A percentile compares a stretch with the other conserved stretches of the same genome.
These are phyloP conservation scores for Emericellopsis atlantica DNA, from an alignment of 2,329 filamentous ascomycete genomes.

Conservation along the genomic window DNA sequence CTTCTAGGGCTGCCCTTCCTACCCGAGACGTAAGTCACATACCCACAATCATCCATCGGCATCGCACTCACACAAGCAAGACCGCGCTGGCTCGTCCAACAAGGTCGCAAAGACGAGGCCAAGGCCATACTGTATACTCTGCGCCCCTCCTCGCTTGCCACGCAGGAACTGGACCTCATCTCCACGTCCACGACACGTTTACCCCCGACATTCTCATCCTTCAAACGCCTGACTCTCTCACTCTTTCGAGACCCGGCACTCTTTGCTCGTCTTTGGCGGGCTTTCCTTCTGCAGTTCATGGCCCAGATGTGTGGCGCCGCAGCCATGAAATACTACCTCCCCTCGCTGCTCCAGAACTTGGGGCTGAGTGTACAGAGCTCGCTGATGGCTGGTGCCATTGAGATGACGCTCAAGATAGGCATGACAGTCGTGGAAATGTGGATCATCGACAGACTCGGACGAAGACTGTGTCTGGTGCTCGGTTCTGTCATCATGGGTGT, in stretches of 20 bases:
- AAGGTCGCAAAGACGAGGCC: constrained; percentile 28
- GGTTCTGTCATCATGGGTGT: constrained; percentile 40
- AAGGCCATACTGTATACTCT: constrained; percentile 31
- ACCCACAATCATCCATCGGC: background rate
- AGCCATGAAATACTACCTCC: constrained; percentile 48
- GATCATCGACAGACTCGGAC: constrained; percentile 39
- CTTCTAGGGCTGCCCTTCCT: constrained; percentile 34
- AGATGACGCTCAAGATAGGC: constrained; percentile 43
- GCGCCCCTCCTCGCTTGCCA: constrained; percentile 26
- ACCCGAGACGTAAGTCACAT: constrained; percentile 34
- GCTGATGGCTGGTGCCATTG: constrained; percentile 40
- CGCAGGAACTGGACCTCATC: constrained; percentile 32
- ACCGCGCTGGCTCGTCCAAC: constrained; percentile 45
- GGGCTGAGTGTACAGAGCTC: constrained; percentile 33
- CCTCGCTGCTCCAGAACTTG: constrained; percentile 35
- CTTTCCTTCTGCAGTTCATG: constrained; percentile 45
- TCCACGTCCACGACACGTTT: constrained; percentile 26
- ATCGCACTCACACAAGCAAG: constrained; percentile 9
- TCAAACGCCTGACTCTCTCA: constrained; percentile 13
- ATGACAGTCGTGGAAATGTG: constrained; percentile 44
- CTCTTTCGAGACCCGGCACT: constrained; percentile 35
- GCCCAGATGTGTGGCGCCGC: constrained; percentile 47
- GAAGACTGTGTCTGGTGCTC: constrained; percentile 31
- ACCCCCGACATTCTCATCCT: constrained; percentile 11
- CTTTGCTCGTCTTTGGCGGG: constrained; percentile 41